phyloP scores from a whole-genome alignment of 352 stramenopile genomes.

The Pythium myriotylum region DNA sequence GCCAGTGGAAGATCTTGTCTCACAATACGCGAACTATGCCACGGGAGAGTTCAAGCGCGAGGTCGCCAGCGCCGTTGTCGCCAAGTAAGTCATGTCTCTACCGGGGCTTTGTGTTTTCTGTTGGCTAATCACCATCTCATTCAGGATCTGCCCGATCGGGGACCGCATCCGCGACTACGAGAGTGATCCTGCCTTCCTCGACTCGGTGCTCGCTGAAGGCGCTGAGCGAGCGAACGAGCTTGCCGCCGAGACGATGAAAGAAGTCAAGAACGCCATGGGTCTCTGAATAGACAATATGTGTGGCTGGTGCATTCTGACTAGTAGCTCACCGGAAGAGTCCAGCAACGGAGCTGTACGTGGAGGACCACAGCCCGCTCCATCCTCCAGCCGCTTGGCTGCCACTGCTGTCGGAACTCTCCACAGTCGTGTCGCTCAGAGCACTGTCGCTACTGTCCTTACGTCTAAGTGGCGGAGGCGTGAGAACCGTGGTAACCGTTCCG shows the following conservation, averaged over 20 bases:
- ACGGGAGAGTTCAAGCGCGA: slow-evolving; percentile 95
- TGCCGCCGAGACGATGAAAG: slow-evolving; percentile 68
- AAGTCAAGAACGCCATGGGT: slow-evolving; percentile 78
- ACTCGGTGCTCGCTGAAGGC: slow-evolving; percentile 89
- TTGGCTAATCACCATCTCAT: background rate
- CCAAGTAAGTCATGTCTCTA: slow-evolving; percentile 61
- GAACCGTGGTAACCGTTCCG: slow-evolving; percentile 12
- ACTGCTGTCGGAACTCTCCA: background rate
- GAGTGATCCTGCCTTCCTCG: slow-evolving; percentile 90
- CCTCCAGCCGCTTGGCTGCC: background rate
- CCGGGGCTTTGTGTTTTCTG: background rate
- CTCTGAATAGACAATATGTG: slow-evolving; percentile 32
- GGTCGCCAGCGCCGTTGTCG: slow-evolving; percentile 94
- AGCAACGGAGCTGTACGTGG: slow-evolving; percentile 20
- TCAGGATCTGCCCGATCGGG: slow-evolving; percentile 94
- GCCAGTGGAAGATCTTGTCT: slow-evolving; percentile 76
- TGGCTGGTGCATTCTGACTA: background rate
- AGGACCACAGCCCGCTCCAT: slow-evolving; percentile 9
- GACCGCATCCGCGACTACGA: slow-evolving; percentile 92
- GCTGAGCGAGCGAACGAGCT: slow-evolving; percentile 62
- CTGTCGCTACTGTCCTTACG: slow-evolving; percentile 2
- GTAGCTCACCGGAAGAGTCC: slow-evolving; percentile 22
- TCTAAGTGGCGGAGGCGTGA: slow-evolving; percentile 4
- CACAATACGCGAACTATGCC: slow-evolving; percentile 55
- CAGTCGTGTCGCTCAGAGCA: background rate